Conservation (phyloP, 2,329 filamentous ascomycete genomes). For the Paraconiothyrium brasiliense region DNA sequence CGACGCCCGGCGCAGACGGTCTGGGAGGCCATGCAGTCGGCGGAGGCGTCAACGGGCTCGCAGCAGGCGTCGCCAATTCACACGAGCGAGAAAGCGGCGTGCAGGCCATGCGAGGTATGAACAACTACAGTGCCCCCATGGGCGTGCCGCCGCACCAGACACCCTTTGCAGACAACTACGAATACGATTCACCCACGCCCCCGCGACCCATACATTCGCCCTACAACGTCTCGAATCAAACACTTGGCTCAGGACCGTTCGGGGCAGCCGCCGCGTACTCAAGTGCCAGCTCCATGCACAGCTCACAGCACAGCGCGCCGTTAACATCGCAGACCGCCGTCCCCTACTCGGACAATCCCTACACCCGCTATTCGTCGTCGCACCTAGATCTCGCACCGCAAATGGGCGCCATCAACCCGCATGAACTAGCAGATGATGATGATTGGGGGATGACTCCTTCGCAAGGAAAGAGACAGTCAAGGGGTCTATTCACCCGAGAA, state of each 20-base stretch:
- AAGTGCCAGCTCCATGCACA: slow-evolving; percentile 53
- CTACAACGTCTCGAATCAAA: slow-evolving; percentile 52
- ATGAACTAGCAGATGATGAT: slow-evolving; percentile 84
- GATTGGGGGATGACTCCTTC: slow-evolving; percentile 77
- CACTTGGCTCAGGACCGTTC: slow-evolving; percentile 46
- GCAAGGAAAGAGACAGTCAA: slow-evolving; percentile 62
- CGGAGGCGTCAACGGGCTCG: slow-evolving; percentile 74
- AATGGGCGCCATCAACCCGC: slow-evolving; percentile 71
- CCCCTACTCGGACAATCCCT: slow-evolving; percentile 71
- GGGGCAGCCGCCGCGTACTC: slow-evolving; percentile 49
- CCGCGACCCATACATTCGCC: slow-evolving; percentile 37
- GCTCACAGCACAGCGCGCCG: slow-evolving; percentile 62
- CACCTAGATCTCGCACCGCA: slow-evolving; percentile 43
- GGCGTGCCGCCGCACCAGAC: slow-evolving; percentile 37
- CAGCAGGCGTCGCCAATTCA: slow-evolving; percentile 71
- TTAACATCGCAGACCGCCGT: slow-evolving; percentile 51
- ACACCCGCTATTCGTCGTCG: slow-evolving; percentile 65
- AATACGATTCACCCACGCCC: slow-evolving; percentile 35
- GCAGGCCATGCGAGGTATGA: slow-evolving; percentile 64
- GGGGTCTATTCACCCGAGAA: slow-evolving; percentile 56
- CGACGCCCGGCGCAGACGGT: slow-evolving; percentile 73
- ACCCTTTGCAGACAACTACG: slow-evolving; percentile 38
- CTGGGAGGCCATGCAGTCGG: slow-evolving; percentile 67
- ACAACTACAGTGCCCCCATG: slow-evolving; percentile 34
- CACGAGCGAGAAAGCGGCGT: slow-evolving; percentile 69